A percentile compares a stretch with the other conserved stretches of the same genome.
Evolutionary conservation across 2,329 filamentous ascomycete species (phyloP).

Genomic region (Talaromyces sp.): DNA sequence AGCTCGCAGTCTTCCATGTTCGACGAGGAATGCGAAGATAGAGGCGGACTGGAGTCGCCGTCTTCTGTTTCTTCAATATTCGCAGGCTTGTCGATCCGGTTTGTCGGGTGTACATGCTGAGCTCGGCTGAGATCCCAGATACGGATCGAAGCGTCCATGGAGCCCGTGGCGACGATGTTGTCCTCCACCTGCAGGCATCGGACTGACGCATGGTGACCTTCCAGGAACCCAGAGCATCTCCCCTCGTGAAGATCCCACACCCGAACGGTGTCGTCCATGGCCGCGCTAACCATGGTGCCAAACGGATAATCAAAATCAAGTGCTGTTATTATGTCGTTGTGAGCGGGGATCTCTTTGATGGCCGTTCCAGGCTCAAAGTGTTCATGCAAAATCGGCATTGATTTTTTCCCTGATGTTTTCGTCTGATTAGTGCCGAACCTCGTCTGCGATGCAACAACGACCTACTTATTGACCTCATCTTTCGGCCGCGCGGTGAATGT

Average conservation of each 20-base stretch:
- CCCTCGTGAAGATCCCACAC: conserved; percentile 97
- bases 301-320: conserved; percentile 97
- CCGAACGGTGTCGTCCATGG: conserved; percentile 85
- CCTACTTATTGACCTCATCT: conserved; percentile 40
- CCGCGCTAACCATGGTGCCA: conserved; percentile 86
- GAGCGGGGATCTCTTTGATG: conserved; percentile 83
- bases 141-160: conserved; percentile 87
- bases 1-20: conserved; percentile 86
- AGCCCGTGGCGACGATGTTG: conserved; percentile 90
- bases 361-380: conserved; percentile 84
- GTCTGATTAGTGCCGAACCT: neutral
- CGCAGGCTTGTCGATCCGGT: conserved; percentile 43
- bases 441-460: neutral
- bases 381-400: conserved; percentile 92
- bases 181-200: conserved; percentile 89
- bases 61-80: conserved; percentile 50
- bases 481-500: conserved; percentile 55
- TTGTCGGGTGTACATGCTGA: conserved; percentile 66
- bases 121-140: conserved; percentile 92
- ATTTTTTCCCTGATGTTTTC: conserved; percentile 50
- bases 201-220: conserved; percentile 93
- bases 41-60: conserved; percentile 16
- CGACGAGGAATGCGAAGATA: conserved; percentile 34
- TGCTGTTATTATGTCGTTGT: conserved; percentile 81
- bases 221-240: conserved; percentile 82